phyloP scores from a whole-genome alignment of 2,329 filamentous ascomycete species.

The Davidsoniella eucalypti region DNA sequence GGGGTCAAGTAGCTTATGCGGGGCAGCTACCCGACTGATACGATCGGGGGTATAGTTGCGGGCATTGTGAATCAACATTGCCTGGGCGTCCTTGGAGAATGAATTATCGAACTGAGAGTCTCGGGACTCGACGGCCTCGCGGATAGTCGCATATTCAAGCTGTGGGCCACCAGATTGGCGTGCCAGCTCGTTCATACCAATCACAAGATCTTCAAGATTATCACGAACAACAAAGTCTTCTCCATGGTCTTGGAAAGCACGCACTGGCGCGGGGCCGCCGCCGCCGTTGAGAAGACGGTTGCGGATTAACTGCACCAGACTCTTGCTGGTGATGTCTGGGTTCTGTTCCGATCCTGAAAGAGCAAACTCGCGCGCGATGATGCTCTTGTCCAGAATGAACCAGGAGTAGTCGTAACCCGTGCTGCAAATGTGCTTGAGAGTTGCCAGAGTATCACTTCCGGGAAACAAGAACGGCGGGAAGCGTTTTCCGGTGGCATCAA shows the following conservation, averaged over 20 bases:
- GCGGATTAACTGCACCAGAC: conserved; percentile 33
- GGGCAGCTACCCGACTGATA: conserved; percentile 32
- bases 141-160: conserved; percentile 29
- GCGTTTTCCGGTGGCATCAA: conserved; percentile 42
- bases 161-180: conserved; percentile 27
- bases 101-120: conserved; percentile 39
- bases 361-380: conserved; percentile 44
- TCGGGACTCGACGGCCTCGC: conserved; percentile 32
- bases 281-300: conserved; percentile 30
- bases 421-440: conserved; percentile 40
- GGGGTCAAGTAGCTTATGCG: conserved; percentile 36
- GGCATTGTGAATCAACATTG: conserved; percentile 43
- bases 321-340: conserved; percentile 42
- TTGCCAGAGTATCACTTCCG: conserved; percentile 39
- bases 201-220: conserved; percentile 36
- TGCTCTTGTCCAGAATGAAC: conserved; percentile 42
- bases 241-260: conserved; percentile 41
- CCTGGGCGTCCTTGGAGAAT: conserved; percentile 44
- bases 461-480: conserved; percentile 40
- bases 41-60: conserved; percentile 39
- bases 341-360: conserved; percentile 49
- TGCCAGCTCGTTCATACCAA: conserved; percentile 41
- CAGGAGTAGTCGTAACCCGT: conserved; percentile 48
- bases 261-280: conserved; percentile 37
- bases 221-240: conserved; percentile 43